Base-by-base conservation (phyloP, 1,284 basidiomycete genomes). In the Ustilago sp. region DNA sequence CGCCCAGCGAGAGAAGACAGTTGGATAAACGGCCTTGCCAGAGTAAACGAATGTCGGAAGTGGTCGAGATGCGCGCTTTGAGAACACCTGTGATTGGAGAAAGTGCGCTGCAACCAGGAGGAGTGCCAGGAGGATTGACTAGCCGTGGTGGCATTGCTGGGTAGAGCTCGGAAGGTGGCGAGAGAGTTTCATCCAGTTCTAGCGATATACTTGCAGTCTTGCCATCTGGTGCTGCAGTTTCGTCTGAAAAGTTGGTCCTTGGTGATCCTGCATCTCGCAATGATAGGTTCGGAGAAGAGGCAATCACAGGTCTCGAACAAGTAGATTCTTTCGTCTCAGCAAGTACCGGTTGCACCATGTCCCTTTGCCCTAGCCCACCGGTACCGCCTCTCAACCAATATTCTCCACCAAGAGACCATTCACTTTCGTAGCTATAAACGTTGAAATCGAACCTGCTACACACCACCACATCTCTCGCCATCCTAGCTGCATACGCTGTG, bases 371-470 rank as follows among this genome's bases (percentile, higher is more conserved):
- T 15, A 12, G 17, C 0, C 13, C 38, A 4, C 1, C 17, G 4
- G n/a, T 36, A 15, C 45, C 31, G 8, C 43, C 45, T 13, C 68
- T 39, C 38, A 86, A 56, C 74, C 80, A 80, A 61, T 83, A 86
- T 66, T 86, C 84, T 3, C 65, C 79, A 1, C 84, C 96, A 87
- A 98, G 89, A 5, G 93, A 92, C 91, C 95, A 93, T 85, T 98
- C 95, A 83, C 93, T 94, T 80, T 97, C 94, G 87, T 96, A 98
- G 83, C 93, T 95, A 85, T 97, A 98, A 32, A 96, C 91, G 82
- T 99, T 99, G 87, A 98, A 95, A 83, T 98, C 95, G 85, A 96
- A 98, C 17, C 96, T 90, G 3, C 94, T 93, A 61, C 93, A 93
- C 7, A 98, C 87, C 0, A 93, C 91, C n/a, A 98, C 90, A 84